These are phyloP conservation scores for Aspergillus floridensis DNA, from an alignment of 2,329 filamentous ascomycete genomes.

Conservation along the genomic window DNA sequence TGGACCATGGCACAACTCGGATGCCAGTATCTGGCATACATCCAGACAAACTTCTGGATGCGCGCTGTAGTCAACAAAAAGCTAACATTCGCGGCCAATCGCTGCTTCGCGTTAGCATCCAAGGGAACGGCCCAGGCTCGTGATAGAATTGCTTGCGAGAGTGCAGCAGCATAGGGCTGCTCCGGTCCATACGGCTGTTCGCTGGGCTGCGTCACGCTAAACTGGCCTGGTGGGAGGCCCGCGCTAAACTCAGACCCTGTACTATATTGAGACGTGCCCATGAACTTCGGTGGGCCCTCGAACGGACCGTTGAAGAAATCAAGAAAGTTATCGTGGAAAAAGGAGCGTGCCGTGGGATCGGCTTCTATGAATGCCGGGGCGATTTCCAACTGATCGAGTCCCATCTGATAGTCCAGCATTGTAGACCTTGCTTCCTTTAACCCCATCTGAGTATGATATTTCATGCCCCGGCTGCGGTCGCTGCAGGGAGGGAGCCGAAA, in stretches of 20 bases:
- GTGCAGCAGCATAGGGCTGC: slow-evolving; percentile 36
- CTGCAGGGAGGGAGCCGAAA: slow-evolving; percentile 44
- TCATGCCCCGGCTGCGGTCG: slow-evolving; percentile 37
- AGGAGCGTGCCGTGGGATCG: slow-evolving; percentile 26
- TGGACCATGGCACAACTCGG: slow-evolving; percentile 46
- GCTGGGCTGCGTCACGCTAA: slow-evolving; percentile 17
- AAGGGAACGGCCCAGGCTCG: slow-evolving; percentile 40
- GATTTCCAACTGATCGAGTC: slow-evolving; percentile 17
- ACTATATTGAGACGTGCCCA: slow-evolving; percentile 20
- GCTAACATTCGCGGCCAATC: slow-evolving; percentile 39
- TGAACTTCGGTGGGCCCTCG: slow-evolving; percentile 24
- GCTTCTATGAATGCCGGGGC: slow-evolving; percentile 22
- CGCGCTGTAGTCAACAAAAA: slow-evolving; percentile 42
- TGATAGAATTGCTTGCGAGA: slow-evolving; percentile 42
- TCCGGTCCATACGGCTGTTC: slow-evolving; percentile 35
- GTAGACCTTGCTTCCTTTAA: slow-evolving; percentile 23
- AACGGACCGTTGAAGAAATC: slow-evolving; percentile 41
- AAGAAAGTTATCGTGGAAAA: slow-evolving; percentile 38
- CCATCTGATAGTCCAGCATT: slow-evolving; percentile 19
- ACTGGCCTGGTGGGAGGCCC: slow-evolving; percentile 17
- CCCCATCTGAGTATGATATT: slow-evolving; percentile 35
- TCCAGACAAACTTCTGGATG: slow-evolving; percentile 41
- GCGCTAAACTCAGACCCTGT: slow-evolving; percentile 21
- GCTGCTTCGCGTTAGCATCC: slow-evolving; percentile 38
- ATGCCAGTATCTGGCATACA: slow-evolving; percentile 49